Conservation (phyloP, 768 basidiomycete genomes). For the Russula brevipes region DNA sequence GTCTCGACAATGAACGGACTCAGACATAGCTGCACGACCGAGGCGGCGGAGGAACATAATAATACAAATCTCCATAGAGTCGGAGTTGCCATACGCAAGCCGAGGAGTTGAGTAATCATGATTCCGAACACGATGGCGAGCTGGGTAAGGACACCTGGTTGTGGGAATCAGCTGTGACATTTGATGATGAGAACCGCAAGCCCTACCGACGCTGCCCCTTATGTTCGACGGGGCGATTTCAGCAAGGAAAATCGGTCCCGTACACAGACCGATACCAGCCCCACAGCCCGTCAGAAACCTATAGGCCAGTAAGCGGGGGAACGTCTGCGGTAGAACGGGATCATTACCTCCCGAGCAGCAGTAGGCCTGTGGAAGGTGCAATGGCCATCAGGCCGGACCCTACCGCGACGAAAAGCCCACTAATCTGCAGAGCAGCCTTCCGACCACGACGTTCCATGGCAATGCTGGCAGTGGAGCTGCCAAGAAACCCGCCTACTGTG, state of each 20-base stretch:
- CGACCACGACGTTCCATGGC: conserved; percentile 70
- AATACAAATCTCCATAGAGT: conserved; percentile 68
- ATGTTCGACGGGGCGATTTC: conserved; percentile 78
- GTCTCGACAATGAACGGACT: conserved; percentile 60
- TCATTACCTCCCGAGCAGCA: conserved; percentile 63
- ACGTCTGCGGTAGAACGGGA: not conserved
- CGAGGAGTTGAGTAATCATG: conserved; percentile 77
- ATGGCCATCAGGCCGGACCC: conserved; percentile 66
- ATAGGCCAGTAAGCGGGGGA: conserved; percentile 3
- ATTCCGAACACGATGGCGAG: conserved; percentile 81
- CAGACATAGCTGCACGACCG: conserved; percentile 51
- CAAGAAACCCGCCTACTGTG: conserved; percentile 81
- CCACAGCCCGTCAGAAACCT: conserved; percentile 67
- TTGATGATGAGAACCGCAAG: not conserved
- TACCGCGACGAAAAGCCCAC: conserved; percentile 47
- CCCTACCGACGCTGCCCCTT: conserved; percentile 65
- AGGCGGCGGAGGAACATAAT: conserved; percentile 52
- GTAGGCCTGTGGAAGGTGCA: conserved; percentile 48
- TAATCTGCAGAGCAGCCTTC: conserved; percentile 57
- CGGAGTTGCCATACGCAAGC: conserved; percentile 65
- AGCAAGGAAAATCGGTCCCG: conserved; percentile 80
- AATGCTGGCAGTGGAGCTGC: conserved; percentile 62
- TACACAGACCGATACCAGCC: conserved; percentile 67
- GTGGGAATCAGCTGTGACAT: not conserved
- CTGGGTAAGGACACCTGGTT: conserved; percentile 71